Evolutionary conservation across 73 alveolate species (phyloP).

Genomic region (Breviolum minutum): DNA sequence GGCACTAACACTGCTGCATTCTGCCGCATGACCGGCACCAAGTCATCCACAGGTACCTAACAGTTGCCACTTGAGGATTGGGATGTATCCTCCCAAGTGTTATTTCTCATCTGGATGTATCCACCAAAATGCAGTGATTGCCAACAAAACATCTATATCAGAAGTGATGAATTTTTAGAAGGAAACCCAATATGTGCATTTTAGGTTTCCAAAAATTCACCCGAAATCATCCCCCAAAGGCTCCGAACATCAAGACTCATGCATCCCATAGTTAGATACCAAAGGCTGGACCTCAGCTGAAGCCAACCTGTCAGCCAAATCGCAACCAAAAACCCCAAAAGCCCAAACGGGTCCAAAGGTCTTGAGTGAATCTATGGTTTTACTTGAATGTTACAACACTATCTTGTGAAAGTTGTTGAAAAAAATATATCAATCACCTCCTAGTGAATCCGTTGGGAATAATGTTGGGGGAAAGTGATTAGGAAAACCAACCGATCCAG

Average conservation of each 20-base stretch:
- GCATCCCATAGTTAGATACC: constrained; percentile 78
- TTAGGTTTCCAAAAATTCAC: too few species aligned
- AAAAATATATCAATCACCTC: background rate
- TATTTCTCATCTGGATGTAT: too few species aligned
- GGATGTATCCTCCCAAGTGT: too few species aligned
- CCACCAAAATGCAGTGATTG: too few species aligned
- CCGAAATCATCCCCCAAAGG: background rate
- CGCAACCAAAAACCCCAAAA: too few species aligned
- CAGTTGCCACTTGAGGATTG: too few species aligned
- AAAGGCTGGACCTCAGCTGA: constrained; percentile 37
- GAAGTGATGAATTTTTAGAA: too few species aligned
- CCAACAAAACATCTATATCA: too few species aligned
- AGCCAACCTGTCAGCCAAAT: too few species aligned
- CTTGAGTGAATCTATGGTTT: background rate
- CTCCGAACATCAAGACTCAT: constrained; percentile 43
- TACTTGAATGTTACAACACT: background rate
- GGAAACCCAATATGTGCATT: too few species aligned
- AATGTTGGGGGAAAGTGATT: too few species aligned
- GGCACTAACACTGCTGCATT: constrained; percentile 63
- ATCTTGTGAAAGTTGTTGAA: background rate
- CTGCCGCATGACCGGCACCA: constrained; percentile 71
- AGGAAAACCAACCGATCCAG: background rate
- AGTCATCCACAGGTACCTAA: constrained; percentile 62
- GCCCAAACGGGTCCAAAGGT: background rate
- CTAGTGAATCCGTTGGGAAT: too few species aligned